A percentile compares a stretch with the other conserved stretches of the same genome.
phyloP scores from a whole-genome alignment of 768 basidiomycete species.

The Hemileccinum rubropunctum region DNA sequence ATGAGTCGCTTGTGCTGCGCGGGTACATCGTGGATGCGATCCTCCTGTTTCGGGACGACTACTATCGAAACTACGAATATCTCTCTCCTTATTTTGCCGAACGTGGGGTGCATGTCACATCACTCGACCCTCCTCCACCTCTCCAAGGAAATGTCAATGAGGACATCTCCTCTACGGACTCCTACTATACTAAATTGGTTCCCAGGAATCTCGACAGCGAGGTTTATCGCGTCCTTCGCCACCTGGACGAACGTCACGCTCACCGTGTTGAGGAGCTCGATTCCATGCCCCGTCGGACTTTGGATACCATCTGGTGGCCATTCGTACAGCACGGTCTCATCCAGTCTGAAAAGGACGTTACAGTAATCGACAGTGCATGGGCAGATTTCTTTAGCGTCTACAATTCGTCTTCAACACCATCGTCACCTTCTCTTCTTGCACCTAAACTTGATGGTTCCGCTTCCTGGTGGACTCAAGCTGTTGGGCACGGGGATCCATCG shows the following conservation, averaged over 20 bases:
- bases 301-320: conserved; percentile 92
- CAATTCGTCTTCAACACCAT: conserved; percentile 28
- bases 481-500: conserved; percentile 78
- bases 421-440: conserved; percentile 40
- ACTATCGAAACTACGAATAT: conserved; percentile 88
- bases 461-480: conserved; percentile 96
- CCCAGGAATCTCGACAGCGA: conserved; percentile 34
- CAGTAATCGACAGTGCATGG: conserved; percentile 87
- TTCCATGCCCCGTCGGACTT: conserved; percentile 74
- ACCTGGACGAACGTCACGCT: conserved; percentile 62
- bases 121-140: conserved; percentile 59
- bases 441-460: conserved; percentile 88
- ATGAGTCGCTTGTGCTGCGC: conserved; percentile 86
- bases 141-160: conserved; percentile 39
- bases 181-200: conserved; percentile 66
- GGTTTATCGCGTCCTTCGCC: conserved; percentile 47
- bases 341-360: conserved; percentile 67
- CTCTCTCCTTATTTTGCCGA: conserved; percentile 76
- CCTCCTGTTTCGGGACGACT: conserved; percentile 78
- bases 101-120: conserved; percentile 53
- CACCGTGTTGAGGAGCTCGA: conserved; percentile 70
- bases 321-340: conserved; percentile 89
- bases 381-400: conserved; percentile 85
- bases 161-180: conserved; percentile 53
- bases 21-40: conserved; percentile 88